phyloP scores from a whole-genome alignment of 2,329 filamentous ascomycete genomes.

The Plenodomus lindquistii region DNA sequence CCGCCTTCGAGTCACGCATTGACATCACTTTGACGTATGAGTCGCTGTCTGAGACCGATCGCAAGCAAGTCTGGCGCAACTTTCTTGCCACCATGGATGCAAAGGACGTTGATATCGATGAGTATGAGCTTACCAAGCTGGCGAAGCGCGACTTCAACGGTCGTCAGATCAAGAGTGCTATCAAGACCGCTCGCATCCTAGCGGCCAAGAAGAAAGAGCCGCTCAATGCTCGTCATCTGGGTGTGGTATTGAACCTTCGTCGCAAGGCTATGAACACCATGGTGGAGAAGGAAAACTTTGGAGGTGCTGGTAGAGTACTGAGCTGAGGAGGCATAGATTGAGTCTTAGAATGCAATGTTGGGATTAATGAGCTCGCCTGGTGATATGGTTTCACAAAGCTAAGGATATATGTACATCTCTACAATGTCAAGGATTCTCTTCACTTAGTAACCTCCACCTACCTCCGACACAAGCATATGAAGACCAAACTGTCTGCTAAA shows the following conservation, averaged over 20 bases:
- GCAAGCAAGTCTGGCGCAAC: slow-evolving; percentile 22
- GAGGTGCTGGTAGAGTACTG: background rate
- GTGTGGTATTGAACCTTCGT: slow-evolving; percentile 7
- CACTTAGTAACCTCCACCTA: no score
- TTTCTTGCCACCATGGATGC: slow-evolving; percentile 10
- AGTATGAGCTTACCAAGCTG: slow-evolving; percentile 1
- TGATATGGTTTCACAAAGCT: no score
- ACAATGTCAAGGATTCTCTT: background rate
- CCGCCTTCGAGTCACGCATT: slow-evolving; percentile 42
- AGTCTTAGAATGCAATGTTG: no score
- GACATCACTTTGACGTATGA: slow-evolving; percentile 7
- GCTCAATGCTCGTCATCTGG: slow-evolving; percentile 9
- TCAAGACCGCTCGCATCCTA: slow-evolving; percentile 12
- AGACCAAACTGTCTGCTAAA: slow-evolving; percentile 33
- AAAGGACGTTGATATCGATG: slow-evolving; percentile 1
- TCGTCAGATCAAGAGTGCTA: slow-evolving; percentile 9
- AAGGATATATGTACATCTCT: background rate
- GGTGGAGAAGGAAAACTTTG: background rate
- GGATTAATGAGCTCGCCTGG: no score
- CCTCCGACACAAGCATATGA: background rate
- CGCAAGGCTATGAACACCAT: background rate
- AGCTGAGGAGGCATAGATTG: background rate
- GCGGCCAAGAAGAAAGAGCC: slow-evolving; percentile 12
- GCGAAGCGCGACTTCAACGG: slow-evolving; percentile 8
- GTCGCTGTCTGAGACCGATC: slow-evolving; percentile 45